Conservation (phyloP, 257 asterid genomes). For the Solanum etuberosum region DNA sequence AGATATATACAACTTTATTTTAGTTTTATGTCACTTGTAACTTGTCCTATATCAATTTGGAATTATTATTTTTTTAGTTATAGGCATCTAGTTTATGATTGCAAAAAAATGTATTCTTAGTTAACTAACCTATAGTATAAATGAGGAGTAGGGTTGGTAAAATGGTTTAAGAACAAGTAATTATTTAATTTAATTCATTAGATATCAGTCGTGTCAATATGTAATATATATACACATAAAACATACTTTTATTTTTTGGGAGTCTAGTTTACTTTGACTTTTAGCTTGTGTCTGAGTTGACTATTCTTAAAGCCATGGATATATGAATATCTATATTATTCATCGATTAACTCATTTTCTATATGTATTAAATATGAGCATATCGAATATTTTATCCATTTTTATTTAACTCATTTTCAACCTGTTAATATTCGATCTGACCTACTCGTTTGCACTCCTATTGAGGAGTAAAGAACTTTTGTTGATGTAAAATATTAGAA, state of each 20-base stretch:
- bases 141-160: not conserved
- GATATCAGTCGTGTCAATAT: rapidly evolving
- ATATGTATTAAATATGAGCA: not conserved
- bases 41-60: not conserved
- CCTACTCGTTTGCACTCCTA: not conserved
- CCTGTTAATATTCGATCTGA: not conserved
- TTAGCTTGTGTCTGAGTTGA: not conserved
- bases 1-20: not conserved
- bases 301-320: not conserved
- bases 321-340: too few species aligned
- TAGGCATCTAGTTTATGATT: not conserved
- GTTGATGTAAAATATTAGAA: not conserved
- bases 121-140: not conserved
- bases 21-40: not conserved
- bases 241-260: rapidly evolving
- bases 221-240: not conserved
- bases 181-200: not conserved
- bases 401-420: too few species aligned
- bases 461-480: not conserved
- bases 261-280: not conserved
- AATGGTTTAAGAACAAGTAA: not conserved
- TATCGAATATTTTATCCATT: too few species aligned
- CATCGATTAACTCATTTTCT: not conserved
- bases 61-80: not conserved
- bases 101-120: not conserved